These are phyloP conservation scores for Leccinellum luteum DNA, from an alignment of 768 basidiomycete genomes.

Conservation along the genomic window DNA sequence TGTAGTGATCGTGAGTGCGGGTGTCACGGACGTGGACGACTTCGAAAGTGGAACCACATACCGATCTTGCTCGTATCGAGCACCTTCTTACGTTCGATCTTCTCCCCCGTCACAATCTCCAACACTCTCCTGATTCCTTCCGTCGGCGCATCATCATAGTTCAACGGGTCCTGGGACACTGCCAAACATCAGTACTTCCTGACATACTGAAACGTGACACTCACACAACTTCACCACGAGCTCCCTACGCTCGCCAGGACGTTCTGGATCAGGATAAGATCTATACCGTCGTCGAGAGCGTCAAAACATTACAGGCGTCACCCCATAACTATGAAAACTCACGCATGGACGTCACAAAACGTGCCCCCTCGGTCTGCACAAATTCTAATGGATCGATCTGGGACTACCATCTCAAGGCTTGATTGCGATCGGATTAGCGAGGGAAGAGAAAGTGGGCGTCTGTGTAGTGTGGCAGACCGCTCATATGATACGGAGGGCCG, in stretches of 20 bases:
- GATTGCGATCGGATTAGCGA: not conserved
- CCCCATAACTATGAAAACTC: slow-evolving; percentile 24
- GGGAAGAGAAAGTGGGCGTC: not conserved
- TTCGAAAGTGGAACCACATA: too few relatives aligned
- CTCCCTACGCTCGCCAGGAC: slow-evolving; percentile 61
- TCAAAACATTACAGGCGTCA: not conserved
- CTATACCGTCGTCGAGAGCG: slow-evolving; percentile 31
- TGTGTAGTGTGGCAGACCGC: not conserved
- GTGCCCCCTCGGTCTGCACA: slow-evolving; percentile 91
- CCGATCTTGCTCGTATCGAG: slow-evolving; percentile 82
- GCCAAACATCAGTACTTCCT: not conserved
- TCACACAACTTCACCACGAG: slow-evolving; percentile 86
- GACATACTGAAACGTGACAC: slow-evolving; percentile 19
- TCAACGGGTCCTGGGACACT: slow-evolving; percentile 88
- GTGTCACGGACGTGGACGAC: too few relatives aligned
- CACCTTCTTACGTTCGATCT: slow-evolving; percentile 61
- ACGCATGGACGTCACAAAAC: slow-evolving; percentile 89
- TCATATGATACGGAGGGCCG: not conserved
- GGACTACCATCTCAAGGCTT: slow-evolving; percentile 36
- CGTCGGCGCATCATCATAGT: slow-evolving; percentile 91
- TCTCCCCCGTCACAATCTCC: slow-evolving; percentile 68
- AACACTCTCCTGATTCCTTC: slow-evolving; percentile 89
- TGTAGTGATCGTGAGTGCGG: not conserved
- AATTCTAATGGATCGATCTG: slow-evolving; percentile 77
- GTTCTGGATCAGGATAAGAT: slow-evolving; percentile 72